Conservation (phyloP, 2,329 filamentous ascomycete genomes). For the Ceratocystis diversiconidia region DNA sequence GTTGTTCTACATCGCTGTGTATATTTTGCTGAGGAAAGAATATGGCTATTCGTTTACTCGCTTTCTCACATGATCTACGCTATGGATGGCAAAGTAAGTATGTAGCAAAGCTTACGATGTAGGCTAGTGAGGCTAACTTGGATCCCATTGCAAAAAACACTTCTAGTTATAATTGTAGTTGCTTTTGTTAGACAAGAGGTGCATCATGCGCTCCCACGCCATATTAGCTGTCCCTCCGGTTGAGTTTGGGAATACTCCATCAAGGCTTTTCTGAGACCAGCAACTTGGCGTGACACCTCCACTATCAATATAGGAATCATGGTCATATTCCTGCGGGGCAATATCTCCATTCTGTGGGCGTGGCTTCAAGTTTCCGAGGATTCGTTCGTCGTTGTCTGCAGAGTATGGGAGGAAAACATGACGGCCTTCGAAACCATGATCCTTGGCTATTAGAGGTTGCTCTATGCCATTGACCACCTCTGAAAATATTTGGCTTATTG, state of each 20-base stretch:
- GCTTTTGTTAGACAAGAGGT: neutral
- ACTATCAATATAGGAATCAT: neutral
- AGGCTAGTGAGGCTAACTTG: neutral
- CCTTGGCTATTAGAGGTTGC: neutral
- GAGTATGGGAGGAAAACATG: neutral
- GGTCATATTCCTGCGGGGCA: neutral
- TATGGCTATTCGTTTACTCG: neutral
- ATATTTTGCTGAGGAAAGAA: neutral
- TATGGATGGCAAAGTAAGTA: neutral
- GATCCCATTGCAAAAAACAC: neutral
- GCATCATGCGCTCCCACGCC: neutral
- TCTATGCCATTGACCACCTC: constrained; percentile 15
- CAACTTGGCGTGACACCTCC: neutral
- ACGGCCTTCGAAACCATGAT: neutral
- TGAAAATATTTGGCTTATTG: constrained; percentile 7
- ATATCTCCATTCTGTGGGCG: neutral
- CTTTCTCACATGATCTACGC: neutral
- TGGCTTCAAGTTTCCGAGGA: neutral
- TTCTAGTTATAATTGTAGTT: too few relatives aligned
- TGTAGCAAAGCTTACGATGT: neutral
- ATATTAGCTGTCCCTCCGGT: neutral
- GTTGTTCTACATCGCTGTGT: neutral
- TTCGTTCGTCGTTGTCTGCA: neutral
- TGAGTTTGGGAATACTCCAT: neutral
- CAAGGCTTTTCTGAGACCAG: neutral